These are phyloP conservation scores for Gynandropsis gynandra DNA, from an alignment of 345 rosid species.

Conservation along the genomic window DNA sequence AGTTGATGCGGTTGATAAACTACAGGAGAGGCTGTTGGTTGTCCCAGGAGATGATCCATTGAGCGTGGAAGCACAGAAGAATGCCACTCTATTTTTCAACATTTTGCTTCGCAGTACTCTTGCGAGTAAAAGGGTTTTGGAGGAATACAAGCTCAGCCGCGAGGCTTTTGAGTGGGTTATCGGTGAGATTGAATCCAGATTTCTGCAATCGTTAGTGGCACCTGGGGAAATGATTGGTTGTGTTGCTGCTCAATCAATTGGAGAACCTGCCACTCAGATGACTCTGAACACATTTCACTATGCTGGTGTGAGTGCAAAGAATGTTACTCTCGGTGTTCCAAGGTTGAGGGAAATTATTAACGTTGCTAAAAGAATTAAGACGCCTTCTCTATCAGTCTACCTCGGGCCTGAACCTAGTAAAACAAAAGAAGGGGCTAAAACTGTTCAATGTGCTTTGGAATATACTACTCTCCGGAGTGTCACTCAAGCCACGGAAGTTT, in stretches of 20 bases:
- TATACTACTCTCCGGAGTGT: conserved; percentile 96
- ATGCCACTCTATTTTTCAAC: conserved; percentile 91
- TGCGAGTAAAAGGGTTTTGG: conserved; percentile 92
- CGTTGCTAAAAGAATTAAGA: conserved; percentile 89
- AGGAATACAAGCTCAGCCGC: conserved; percentile 89
- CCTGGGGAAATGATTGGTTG: conserved; percentile 99
- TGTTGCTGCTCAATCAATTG: conserved; percentile 98
- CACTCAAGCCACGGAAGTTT: conserved; percentile 91
- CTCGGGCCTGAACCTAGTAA: conserved; percentile 63
- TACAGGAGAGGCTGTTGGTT: conserved; percentile 90
- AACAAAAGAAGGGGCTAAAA: conserved; percentile 92
- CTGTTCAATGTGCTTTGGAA: conserved; percentile 92
- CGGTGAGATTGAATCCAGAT: conserved; percentile 94
- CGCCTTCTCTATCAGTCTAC: conserved; percentile 86
- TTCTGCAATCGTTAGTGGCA: conserved; percentile 84
- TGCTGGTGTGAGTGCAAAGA: conserved; percentile 99
- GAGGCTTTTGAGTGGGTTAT: conserved; percentile 98
- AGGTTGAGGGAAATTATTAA: conserved; percentile 92
- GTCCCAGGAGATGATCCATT: conserved; percentile 86
- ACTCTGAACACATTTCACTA: conserved; percentile 95
- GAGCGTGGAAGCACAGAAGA: conserved; percentile 97
- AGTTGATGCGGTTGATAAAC: conserved; percentile 92
- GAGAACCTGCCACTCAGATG: conserved; percentile 99
- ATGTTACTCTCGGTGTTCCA: conserved; percentile 97
- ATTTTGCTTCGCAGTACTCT: conserved; percentile 94